Evolutionary conservation across 768 basidiomycete genomes (phyloP).

Genomic region (Sarcodon sp.): DNA sequence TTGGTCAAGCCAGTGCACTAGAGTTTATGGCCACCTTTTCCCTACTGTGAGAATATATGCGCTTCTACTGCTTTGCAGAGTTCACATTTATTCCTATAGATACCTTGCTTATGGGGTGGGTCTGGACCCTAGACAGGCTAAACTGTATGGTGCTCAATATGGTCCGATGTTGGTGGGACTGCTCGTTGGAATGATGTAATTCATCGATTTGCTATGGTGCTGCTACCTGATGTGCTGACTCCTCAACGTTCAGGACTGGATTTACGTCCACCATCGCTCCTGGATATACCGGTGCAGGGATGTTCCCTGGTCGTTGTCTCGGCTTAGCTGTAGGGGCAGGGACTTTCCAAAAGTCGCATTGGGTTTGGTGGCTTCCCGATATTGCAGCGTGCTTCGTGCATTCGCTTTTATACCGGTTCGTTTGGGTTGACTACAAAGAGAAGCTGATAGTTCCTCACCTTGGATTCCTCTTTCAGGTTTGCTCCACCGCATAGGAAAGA

Average conservation of each 20-base stretch:
- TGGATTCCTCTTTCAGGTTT: too few relatives aligned
- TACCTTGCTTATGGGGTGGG: background rate
- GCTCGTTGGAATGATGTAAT: background rate
- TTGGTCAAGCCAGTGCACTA: background rate
- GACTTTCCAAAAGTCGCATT: background rate
- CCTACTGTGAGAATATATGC: background rate
- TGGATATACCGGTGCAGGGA: background rate
- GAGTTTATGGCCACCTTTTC: background rate
- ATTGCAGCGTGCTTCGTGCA: background rate
- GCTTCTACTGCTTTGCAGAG: background rate
- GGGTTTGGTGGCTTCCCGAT: background rate
- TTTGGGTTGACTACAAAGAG: too few relatives aligned
- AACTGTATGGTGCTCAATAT: background rate
- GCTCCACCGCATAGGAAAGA: too few relatives aligned
- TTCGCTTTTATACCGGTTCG: background rate
- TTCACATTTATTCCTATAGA: background rate
- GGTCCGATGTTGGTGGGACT: background rate
- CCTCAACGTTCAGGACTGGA: background rate
- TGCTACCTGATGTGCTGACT: background rate
- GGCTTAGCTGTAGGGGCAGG: background rate
- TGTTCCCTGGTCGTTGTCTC: background rate
- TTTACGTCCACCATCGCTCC: background rate
- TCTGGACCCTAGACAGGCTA: background rate
- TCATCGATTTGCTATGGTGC: background rate
- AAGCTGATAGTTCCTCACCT: too few relatives aligned